Percentiles rank a stretch among this genome's conserved stretches.
Evolutionary conservation across 805 yeast species (phyloP).

Genomic region (Metschnikowia arizonensis): DNA sequence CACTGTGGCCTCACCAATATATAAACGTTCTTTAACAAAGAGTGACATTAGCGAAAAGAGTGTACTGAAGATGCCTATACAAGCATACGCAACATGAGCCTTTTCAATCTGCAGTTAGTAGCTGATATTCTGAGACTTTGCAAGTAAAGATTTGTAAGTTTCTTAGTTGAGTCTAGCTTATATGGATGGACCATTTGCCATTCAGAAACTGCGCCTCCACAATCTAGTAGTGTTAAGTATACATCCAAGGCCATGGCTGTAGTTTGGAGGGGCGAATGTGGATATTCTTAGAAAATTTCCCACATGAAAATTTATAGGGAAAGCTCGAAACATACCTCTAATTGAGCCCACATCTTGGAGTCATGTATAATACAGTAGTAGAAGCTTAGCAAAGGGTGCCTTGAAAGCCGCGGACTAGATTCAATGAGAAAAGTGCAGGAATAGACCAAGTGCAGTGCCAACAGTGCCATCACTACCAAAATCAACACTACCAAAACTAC

Average conservation of each 20-base stretch:
- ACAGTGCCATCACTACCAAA: too few relatives aligned
- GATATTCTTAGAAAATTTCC: too few relatives aligned
- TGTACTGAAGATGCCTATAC: conserved; percentile 78
- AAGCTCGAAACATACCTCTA: conserved; percentile 27
- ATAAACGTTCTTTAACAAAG: conserved; percentile 75
- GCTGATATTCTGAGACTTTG: not conserved
- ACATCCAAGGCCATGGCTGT: too few relatives aligned
- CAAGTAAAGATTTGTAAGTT: too few relatives aligned
- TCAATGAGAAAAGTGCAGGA: conserved; percentile 3
- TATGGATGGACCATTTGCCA: too few relatives aligned
- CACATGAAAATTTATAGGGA: not conserved
- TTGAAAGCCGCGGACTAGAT: not conserved
- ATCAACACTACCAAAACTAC: too few relatives aligned
- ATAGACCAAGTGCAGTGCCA: not conserved
- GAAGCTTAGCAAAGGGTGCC: not conserved
- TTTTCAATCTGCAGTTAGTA: conserved; percentile 39
- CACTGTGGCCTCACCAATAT: conserved; percentile 88
- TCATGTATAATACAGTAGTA: not conserved
- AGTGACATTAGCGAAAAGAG: conserved; percentile 77
- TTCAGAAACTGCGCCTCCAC: too few relatives aligned
- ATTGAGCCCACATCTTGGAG: conserved; percentile 26
- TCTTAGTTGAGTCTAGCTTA: too few relatives aligned
- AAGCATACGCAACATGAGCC: conserved; percentile 84
- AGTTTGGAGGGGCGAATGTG: too few relatives aligned
- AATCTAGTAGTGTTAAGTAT: too few relatives aligned